phyloP scores from a whole-genome alignment of 306 rosid genomes.

The Begonia loranthoides region DNA sequence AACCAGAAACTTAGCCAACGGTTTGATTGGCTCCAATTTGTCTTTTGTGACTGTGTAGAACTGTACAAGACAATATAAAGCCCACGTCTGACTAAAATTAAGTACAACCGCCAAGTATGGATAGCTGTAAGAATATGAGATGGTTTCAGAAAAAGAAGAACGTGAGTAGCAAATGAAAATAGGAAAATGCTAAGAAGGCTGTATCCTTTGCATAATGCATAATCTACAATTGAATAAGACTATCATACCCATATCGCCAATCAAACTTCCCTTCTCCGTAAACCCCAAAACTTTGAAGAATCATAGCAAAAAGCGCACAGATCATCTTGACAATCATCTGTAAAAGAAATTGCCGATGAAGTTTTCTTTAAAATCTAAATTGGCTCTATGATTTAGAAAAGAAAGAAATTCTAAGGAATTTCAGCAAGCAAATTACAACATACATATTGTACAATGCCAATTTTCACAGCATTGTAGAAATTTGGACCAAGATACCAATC shows the following conservation, averaged over 20 bases:
- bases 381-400: slow-evolving; percentile 2
- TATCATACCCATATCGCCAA: slow-evolving; percentile 80
- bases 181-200: neutral
- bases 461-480: slow-evolving; percentile 92
- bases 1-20: slow-evolving; percentile 77
- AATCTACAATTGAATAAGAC: slow-evolving; percentile 4
- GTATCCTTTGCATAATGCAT: neutral
- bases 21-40: slow-evolving; percentile 79
- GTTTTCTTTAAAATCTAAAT: slow-evolving; percentile 10
- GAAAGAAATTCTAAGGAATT: neutral
- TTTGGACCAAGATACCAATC: slow-evolving; percentile 87
- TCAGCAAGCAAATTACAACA: slow-evolving; percentile 10
- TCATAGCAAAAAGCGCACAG: slow-evolving; percentile 88
- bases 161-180: neutral
- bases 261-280: slow-evolving; percentile 96
- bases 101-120: slow-evolving; percentile 91
- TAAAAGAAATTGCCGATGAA: slow-evolving; percentile 11
- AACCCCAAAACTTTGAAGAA: slow-evolving; percentile 82
- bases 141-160: slow-evolving; percentile 13
- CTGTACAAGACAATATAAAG: slow-evolving; percentile 92
- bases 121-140: slow-evolving; percentile 51
- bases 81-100: slow-evolving; percentile 99
- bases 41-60: slow-evolving; percentile 86
- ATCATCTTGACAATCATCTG: slow-evolving; percentile 96
- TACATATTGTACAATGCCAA: slow-evolving; percentile 99